Evolutionary conservation across 2,329 filamentous ascomycete species (phyloP).

Genomic region (Stenocarpella maydis): DNA sequence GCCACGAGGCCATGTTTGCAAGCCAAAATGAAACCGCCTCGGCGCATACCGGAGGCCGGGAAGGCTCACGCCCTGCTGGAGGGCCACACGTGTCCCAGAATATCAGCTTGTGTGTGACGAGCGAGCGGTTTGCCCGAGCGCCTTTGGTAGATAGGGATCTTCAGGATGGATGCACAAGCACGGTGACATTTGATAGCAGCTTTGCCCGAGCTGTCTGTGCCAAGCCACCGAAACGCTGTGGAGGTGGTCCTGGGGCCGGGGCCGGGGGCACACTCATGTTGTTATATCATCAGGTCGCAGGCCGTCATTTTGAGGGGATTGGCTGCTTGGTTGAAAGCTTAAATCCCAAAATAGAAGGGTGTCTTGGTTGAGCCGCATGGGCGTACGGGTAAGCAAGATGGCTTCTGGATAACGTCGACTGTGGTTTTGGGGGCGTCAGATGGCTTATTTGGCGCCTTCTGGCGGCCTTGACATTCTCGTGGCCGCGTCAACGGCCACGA

Average conservation of each 20-base stretch:
- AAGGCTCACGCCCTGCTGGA: not conserved
- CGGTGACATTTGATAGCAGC: too few species aligned
- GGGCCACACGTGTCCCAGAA: not conserved
- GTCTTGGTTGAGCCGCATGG: constrained; percentile 27
- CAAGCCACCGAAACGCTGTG: not conserved
- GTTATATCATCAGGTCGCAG: not conserved
- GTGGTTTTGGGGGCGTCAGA: not conserved
- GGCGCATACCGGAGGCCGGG: not conserved
- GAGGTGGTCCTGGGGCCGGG: not conserved
- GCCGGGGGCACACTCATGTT: not conserved
- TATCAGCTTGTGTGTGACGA: not conserved
- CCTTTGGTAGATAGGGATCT: not conserved
- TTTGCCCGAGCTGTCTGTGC: too few species aligned
- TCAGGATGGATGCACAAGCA: not conserved
- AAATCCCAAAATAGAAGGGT: constrained; percentile 27
- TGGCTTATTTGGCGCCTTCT: not conserved
- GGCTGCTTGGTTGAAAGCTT: constrained; percentile 12
- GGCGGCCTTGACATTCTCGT: not conserved
- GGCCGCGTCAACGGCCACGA: not conserved
- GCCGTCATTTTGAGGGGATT: not conserved
- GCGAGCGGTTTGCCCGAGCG: not conserved
- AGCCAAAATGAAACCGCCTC: not conserved
- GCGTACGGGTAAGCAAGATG: constrained; percentile 1
- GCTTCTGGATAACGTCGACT: constrained; percentile 13
- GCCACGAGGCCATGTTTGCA: not conserved